Base-by-base conservation (phyloP, 2,329 filamentous ascomycete species). In the Tolypocladium ovalisporum region DNA sequence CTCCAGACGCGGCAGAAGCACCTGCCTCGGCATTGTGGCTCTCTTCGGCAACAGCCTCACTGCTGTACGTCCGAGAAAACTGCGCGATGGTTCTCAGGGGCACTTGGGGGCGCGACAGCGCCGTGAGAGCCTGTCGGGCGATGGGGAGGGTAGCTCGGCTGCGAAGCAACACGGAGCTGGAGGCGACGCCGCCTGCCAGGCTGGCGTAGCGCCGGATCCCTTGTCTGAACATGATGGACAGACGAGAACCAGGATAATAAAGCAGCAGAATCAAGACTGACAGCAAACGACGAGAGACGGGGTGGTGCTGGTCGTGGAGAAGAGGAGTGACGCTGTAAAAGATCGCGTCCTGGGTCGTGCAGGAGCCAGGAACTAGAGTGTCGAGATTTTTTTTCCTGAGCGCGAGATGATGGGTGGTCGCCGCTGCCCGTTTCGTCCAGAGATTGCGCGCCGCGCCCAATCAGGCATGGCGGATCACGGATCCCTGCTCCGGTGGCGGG, bases 191-290 rank as follows among this genome's bases (percentile, higher is more conserved):
- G 63, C 68, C 66, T 59, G 71, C 70, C 63, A 73, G 63, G 60
- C 64, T 64, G 64, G 70, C 71, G 65, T 72, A 75, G 61, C 72
- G 72, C 60, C 72, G 67, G 54, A 75, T 63, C 60, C 71, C 70
- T 61, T 71, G 68, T 61, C 71, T 66, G 60, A 73, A 70, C 71
- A 74, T 63, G 29, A 8, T 69, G 59, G 27, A 42, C 32, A 27
- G 47, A 44, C 27, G 47, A 5, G 10, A 52, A 12, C 9, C n/a
- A 13, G 29, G 19, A 51, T 22, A 7, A 9, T 4, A n/a, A 52
- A 15, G 29, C 47, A 35, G 12, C 47, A 35, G 29, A 10, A 35
- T 22, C 47, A 52, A 35, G 47, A 15, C 19, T 7, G 27, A 22
- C 4, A 22, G 29, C 47, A 34, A 51, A 13, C 9, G 4, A 27